Conservation (phyloP, 2,329 filamentous ascomycete species). For the Fusarium sp. region DNA sequence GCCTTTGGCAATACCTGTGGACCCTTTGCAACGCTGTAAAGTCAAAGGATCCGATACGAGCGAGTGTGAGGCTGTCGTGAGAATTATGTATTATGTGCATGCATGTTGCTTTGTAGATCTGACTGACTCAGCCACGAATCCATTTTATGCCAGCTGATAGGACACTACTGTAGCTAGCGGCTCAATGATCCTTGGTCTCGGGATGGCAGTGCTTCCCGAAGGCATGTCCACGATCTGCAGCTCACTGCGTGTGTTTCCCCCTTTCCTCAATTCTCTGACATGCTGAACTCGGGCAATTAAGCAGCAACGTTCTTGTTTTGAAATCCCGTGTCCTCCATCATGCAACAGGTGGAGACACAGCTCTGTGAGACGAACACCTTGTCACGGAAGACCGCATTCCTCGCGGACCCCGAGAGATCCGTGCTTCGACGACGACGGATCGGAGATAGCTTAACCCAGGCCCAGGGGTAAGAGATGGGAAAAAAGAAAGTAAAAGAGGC, state of each 20-base stretch:
- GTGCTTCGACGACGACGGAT: slow-evolving; percentile 20
- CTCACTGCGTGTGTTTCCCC: neutral
- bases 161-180: neutral
- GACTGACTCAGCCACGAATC: neutral
- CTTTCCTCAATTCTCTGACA: neutral
- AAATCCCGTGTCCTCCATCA: slow-evolving; percentile 19
- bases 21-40: neutral
- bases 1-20: neutral
- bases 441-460: slow-evolving; percentile 10
- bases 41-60: slow-evolving; percentile 2
- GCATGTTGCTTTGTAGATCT: slow-evolving; percentile 6
- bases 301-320: slow-evolving; percentile 3
- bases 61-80: slow-evolving; percentile 1
- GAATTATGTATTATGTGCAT: neutral
- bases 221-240: slow-evolving; percentile 5
- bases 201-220: slow-evolving; percentile 1
- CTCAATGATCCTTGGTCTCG: slow-evolving; percentile 1
- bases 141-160: neutral
- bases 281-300: neutral
- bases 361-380: slow-evolving; percentile 12
- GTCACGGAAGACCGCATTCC: slow-evolving; percentile 33
- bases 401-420: slow-evolving; percentile 40
- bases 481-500: slow-evolving; percentile 13
- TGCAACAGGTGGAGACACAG: slow-evolving; percentile 25
- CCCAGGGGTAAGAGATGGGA: slow-evolving; percentile 24